Percentiles rank a stretch among this genome's conserved stretches.
Conservation (phyloP, 106 monocot genomes). For the Xerophyta viscosa region DNA sequence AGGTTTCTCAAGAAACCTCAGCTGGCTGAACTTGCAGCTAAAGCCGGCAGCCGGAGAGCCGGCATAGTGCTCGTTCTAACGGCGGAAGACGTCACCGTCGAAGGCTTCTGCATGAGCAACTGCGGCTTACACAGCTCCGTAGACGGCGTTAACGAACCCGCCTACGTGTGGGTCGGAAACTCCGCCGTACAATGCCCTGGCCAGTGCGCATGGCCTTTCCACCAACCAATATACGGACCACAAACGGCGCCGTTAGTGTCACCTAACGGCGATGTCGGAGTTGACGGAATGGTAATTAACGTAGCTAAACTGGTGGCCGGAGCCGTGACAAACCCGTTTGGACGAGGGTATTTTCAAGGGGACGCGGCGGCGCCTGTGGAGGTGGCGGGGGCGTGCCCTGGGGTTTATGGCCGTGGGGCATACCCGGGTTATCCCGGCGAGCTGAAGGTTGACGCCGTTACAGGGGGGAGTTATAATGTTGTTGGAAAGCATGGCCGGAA, state of each 20-base stretch:
- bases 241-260: slow-evolving; percentile 15
- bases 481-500: not conserved
- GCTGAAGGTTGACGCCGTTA: not conserved
- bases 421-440: not conserved
- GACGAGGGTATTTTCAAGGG: not conserved
- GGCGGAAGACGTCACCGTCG: slow-evolving; percentile 42
- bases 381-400: not conserved
- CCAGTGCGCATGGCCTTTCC: slow-evolving; percentile 27
- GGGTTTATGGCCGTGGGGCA: not conserved
- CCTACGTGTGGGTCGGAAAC: slow-evolving; percentile 39
- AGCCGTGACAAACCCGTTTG: not conserved
- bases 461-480: not conserved
- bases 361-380: not conserved
- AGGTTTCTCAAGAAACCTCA: slow-evolving; percentile 5
- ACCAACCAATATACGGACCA: slow-evolving; percentile 25
- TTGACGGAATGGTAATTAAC: slow-evolving; percentile 6
- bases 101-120: slow-evolving; percentile 69
- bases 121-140: slow-evolving; percentile 48
- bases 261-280: slow-evolving; percentile 18
- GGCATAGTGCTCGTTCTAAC: slow-evolving; percentile 47
- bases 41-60: slow-evolving; percentile 1
- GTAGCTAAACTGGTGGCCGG: not conserved
- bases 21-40: slow-evolving; percentile 18
- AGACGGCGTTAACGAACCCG: not conserved
- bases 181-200: slow-evolving; percentile 27